Percentiles rank a stretch among this genome's conserved stretches.
Conservation (phyloP, 2,329 filamentous ascomycete genomes). For the Sporothrix brasiliensis region DNA sequence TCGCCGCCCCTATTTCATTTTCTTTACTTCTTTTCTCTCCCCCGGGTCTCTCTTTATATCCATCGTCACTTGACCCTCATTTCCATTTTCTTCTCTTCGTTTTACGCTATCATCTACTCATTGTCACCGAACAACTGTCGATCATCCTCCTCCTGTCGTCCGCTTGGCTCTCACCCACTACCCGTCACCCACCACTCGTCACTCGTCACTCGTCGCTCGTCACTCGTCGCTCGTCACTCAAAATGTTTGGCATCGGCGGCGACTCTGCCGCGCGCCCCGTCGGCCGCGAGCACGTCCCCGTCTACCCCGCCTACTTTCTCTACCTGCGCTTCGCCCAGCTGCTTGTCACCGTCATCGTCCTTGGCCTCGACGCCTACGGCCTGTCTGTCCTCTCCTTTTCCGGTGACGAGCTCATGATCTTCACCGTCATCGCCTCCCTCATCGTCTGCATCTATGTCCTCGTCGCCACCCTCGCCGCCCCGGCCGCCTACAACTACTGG, state of each 20-base stretch:
- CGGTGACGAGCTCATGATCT: constrained; percentile 44
- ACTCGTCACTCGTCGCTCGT: not conserved
- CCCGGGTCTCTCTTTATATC: not conserved
- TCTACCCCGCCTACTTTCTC: constrained; percentile 51
- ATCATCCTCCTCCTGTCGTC: too few species aligned
- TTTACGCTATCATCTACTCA: not conserved
- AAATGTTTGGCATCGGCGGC: constrained; percentile 8
- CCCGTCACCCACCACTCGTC: not conserved
- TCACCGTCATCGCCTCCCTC: constrained; percentile 51
- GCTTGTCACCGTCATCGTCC: constrained; percentile 49
- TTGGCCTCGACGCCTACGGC: constrained; percentile 54
- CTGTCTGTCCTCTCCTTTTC: constrained; percentile 43
- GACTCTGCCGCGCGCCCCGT: constrained; percentile 41
- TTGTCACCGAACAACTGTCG: not conserved
- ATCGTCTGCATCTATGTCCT: constrained; percentile 53
- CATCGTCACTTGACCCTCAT: not conserved
- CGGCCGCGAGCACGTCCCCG: constrained; percentile 53
- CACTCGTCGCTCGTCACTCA: not conserved
- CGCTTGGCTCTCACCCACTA: too few species aligned
- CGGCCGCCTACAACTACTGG: constrained; percentile 57
- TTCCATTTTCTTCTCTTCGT: constrained; percentile 8
- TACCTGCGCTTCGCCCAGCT: constrained; percentile 52
- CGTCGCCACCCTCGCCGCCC: constrained; percentile 47
- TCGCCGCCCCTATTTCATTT: constrained; percentile 5
- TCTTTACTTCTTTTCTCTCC: constrained; percentile 5